phyloP scores from a whole-genome alignment of 2,329 filamentous ascomycete genomes.

The Corynespora cassiicola region DNA sequence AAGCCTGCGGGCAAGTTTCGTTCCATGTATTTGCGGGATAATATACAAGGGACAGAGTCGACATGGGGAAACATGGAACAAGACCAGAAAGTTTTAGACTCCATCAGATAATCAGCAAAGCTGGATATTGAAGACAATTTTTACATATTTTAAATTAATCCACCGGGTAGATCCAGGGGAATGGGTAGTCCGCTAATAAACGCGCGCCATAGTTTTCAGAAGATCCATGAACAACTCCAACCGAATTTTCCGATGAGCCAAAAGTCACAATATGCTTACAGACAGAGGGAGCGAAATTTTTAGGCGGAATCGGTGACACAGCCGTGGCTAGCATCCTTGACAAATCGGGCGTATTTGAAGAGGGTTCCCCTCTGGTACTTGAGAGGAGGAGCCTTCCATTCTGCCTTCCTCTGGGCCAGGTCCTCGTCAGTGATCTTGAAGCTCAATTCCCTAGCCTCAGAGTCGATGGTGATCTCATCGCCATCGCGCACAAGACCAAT shows the following conservation, averaged over 20 bases:
- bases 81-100: constrained; percentile 16
- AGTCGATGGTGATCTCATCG: constrained; percentile 82
- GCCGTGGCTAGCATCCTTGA: constrained; percentile 64
- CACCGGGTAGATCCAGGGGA: not conserved
- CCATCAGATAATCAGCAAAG: constrained; percentile 2
- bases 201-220: not conserved
- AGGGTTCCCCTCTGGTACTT: constrained; percentile 66
- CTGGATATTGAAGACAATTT: not conserved
- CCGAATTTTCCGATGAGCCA: not conserved
- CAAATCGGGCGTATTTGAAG: constrained; percentile 64
- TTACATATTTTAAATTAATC: not conserved
- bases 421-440: constrained; percentile 72
- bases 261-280: too few species aligned
- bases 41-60: constrained; percentile 27
- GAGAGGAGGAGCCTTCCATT: constrained; percentile 59
- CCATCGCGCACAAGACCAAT: constrained; percentile 84
- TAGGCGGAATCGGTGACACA: constrained; percentile 62
- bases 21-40: constrained; percentile 26
- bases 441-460: constrained; percentile 72
- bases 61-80: constrained; percentile 22
- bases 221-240: not conserved
- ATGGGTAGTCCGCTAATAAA: not conserved
- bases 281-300: too few species aligned
- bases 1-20: constrained; percentile 25
- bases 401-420: constrained; percentile 57